These are phyloP conservation scores for Sporisorium scitamineum DNA, from an alignment of 1,284 basidiomycete genomes.

Conservation along the genomic window DNA sequence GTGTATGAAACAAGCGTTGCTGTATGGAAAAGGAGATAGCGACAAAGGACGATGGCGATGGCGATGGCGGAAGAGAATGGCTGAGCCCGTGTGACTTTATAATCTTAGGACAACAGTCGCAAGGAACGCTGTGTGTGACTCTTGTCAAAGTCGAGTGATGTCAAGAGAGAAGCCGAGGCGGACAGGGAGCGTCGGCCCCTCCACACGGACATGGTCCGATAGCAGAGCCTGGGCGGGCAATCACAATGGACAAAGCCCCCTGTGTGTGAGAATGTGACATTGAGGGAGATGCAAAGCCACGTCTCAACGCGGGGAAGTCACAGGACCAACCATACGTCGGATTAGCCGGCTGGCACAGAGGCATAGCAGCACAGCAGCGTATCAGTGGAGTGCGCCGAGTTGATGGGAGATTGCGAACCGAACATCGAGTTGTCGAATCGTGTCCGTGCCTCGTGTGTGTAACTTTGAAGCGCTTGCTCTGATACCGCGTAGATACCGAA, in stretches of 20 bases:
- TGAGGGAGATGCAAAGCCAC: not conserved
- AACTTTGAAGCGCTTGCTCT: not conserved
- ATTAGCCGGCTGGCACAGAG: not conserved
- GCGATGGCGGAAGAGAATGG: not conserved
- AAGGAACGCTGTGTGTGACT: not conserved
- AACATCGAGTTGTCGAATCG: not conserved
- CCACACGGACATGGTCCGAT: slow-evolving; percentile 33
- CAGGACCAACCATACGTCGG: not conserved
- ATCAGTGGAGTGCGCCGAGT: not conserved
- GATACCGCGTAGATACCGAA: not conserved
- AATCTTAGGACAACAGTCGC: not conserved
- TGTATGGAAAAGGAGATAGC: not conserved
- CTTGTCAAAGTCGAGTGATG: not conserved
- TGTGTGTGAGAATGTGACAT: not conserved
- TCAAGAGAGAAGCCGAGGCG: not conserved
- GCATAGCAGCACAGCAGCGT: not conserved
- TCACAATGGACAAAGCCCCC: not conserved
- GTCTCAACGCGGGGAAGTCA: slow-evolving; percentile 5
- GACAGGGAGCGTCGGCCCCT: not conserved
- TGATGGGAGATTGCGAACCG: not conserved
- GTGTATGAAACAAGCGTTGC: not conserved
- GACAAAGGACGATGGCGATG: not conserved
- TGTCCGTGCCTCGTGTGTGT: not conserved
- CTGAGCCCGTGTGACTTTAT: slow-evolving; percentile 10
- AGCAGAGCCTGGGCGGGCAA: not conserved